Percentiles rank a stretch among this genome's conserved stretches.
Evolutionary conservation across 495 filamentous ascomycete species (phyloP).

Genomic region (Penicillium goetzii): DNA sequence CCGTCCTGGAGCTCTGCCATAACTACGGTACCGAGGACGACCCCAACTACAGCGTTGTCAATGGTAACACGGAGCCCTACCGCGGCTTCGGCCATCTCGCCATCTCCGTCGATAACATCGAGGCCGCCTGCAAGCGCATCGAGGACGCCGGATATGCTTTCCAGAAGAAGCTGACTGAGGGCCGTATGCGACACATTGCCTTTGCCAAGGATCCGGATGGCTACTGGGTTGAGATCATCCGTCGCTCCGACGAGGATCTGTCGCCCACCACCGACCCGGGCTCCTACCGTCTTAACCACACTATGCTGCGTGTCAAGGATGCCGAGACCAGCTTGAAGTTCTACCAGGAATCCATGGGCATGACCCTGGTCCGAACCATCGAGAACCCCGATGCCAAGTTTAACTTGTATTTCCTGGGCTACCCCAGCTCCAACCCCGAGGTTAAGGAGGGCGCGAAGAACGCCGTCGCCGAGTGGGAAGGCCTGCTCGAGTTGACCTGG

Average conservation of each 20-base stretch:
- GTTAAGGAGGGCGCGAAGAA: constrained; percentile 57
- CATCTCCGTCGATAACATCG: constrained; percentile 86
- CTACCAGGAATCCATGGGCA: constrained; percentile 89
- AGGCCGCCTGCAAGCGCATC: constrained; percentile 83
- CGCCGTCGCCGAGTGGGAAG: constrained; percentile 70
- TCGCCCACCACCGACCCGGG: constrained; percentile 53
- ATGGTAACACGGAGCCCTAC: constrained; percentile 86
- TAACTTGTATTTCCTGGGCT: constrained; percentile 93
- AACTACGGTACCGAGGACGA: constrained; percentile 95
- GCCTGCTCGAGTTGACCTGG: constrained; percentile 89
- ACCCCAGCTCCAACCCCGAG: constrained; percentile 54
- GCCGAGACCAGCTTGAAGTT: constrained; percentile 81
- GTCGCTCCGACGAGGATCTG: constrained; percentile 57
- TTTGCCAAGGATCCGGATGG: constrained; percentile 93
- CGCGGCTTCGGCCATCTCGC: constrained; percentile 90
- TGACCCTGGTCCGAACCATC: constrained; percentile 72
- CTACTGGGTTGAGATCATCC: constrained; percentile 83
- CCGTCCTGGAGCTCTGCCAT: constrained; percentile 91
- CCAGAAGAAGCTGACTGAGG: constrained; percentile 91
- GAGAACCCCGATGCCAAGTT: constrained; percentile 75
- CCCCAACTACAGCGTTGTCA: constrained; percentile 77
- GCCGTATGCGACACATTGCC: constrained; percentile 84
- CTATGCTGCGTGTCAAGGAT: constrained; percentile 96
- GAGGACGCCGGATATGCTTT: constrained; percentile 89
- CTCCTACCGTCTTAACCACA: constrained; percentile 64